Evolutionary conservation across 495 filamentous ascomycete species (phyloP), one percentile per base, ranked within the genome.

Genomic region (Jackrogersella multiformis): DNA sequence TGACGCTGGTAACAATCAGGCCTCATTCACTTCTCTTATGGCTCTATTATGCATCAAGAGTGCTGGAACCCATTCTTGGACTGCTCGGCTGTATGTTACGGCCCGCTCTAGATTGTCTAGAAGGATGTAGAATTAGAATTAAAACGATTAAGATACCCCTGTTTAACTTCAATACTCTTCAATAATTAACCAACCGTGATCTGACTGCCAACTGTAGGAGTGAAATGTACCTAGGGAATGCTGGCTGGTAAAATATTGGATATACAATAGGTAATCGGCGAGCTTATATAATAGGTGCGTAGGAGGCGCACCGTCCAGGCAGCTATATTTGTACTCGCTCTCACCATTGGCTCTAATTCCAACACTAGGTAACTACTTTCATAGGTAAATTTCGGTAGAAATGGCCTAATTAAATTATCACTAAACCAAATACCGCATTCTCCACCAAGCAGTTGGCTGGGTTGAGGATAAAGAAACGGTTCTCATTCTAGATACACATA

Each of bases 71-170:
- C 21, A 13, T 36, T 51, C 23, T 16, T 8, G 26, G 45, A 30
- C 34, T 12, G 18, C 15, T 57, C 20, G 16, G 45, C 3, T 24
- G 15, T 46, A 30, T 38, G 0, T 49, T 26, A 42, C n/a, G 44
- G 20, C 44, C 35, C n/a, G n/a, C 20, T 32, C n/a, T 52, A 30
- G 61, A 57, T 39, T 57, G 35, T 52, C 13, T 59, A 18, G 45
- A 38, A 21, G 23, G 48, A 38, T 32, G 35, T 32, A 49, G 42
- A 21, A 42, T 44, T 7, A 49, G 34, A 51, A 36, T 15, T 21
- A n/a, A 51, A 57, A 54, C 7, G 54, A 57, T 35, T 15, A 7
- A 24, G 46, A 65, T 58, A 52, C 61, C 54, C 52, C 35, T 38
- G 41, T 36, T 49, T 34, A 42, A 30, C n/a, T n/a, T n/a, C 15